Evolutionary conservation across 2,329 filamentous ascomycete species (phyloP).

Genomic region (Cladosporium colombiae): DNA sequence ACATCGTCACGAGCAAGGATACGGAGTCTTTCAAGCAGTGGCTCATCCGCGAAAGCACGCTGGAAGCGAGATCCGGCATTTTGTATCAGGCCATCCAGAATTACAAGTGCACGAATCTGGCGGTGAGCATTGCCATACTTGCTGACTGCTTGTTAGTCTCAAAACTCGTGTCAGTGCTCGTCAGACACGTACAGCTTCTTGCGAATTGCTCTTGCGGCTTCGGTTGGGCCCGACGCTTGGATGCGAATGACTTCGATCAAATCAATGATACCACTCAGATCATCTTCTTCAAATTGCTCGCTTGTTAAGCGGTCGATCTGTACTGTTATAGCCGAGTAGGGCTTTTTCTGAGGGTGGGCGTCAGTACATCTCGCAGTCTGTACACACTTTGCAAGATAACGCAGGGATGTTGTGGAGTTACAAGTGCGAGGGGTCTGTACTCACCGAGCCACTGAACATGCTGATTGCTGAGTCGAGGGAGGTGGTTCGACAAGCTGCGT

Average conservation of each 20-base stretch:
- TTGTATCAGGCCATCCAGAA: slow-evolving; percentile 90
- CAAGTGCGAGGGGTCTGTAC: slow-evolving; percentile 14
- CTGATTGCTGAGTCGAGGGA: not conserved
- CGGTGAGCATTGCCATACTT: slow-evolving; percentile 96
- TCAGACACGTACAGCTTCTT: slow-evolving; percentile 77
- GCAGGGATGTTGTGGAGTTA: not conserved
- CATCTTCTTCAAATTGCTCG: slow-evolving; percentile 86
- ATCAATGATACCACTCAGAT: slow-evolving; percentile 87
- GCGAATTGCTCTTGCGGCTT: slow-evolving; percentile 86
- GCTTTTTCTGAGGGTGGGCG: slow-evolving; percentile 62
- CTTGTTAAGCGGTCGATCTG: slow-evolving; percentile 87
- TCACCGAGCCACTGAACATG: slow-evolving; percentile 32
- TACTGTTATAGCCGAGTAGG: slow-evolving; percentile 91
- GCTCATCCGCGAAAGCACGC: slow-evolving; percentile 83
- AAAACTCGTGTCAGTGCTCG: not conserved
- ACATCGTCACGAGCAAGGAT: slow-evolving; percentile 83
- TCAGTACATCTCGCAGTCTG: not conserved
- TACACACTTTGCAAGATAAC: not conserved
- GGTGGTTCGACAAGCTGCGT: not conserved
- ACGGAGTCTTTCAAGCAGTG: slow-evolving; percentile 84
- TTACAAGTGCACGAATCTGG: slow-evolving; percentile 82
- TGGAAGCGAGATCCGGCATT: slow-evolving; percentile 90
- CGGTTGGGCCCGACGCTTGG: slow-evolving; percentile 79
- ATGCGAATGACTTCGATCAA: slow-evolving; percentile 92
- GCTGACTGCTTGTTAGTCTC: slow-evolving; percentile 40